Conservation (phyloP, 2,329 filamentous ascomycete species). For the Colletotrichum sp. region DNA sequence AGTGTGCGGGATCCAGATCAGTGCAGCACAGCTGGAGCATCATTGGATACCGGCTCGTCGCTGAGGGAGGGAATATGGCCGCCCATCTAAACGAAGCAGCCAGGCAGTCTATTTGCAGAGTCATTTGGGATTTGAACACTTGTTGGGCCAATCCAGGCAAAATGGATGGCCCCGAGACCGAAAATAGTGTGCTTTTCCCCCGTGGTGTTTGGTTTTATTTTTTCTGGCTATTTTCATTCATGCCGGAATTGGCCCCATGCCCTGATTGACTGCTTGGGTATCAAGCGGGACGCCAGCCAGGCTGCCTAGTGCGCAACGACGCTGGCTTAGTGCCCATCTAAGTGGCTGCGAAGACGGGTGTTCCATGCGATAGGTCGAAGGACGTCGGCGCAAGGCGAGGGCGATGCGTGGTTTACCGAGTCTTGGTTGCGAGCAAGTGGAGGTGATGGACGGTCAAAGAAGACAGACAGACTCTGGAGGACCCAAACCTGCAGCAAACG, state of each 20-base stretch:
- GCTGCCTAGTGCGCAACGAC: neutral
- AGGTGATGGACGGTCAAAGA: neutral
- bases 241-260: neutral
- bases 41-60: neutral
- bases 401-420: neutral
- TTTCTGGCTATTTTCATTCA: neutral
- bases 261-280: neutral
- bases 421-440: neutral
- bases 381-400: neutral
- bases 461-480: neutral
- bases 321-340: neutral
- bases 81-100: neutral
- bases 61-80: neutral
- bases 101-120: neutral
- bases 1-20: slow-evolving; percentile 1
- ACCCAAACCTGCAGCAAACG: neutral
- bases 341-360: neutral
- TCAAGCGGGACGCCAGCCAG: neutral
- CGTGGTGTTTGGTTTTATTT: neutral
- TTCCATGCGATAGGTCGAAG: neutral
- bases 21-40: neutral
- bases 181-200: neutral
- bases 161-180: neutral
- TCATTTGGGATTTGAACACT: neutral
- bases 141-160: neutral